Percentiles rank a stretch among this genome's conserved stretches.
These are phyloP conservation scores for Ogataea nonfermentans DNA, from an alignment of 805 yeast genomes.

Conservation along the genomic window DNA sequence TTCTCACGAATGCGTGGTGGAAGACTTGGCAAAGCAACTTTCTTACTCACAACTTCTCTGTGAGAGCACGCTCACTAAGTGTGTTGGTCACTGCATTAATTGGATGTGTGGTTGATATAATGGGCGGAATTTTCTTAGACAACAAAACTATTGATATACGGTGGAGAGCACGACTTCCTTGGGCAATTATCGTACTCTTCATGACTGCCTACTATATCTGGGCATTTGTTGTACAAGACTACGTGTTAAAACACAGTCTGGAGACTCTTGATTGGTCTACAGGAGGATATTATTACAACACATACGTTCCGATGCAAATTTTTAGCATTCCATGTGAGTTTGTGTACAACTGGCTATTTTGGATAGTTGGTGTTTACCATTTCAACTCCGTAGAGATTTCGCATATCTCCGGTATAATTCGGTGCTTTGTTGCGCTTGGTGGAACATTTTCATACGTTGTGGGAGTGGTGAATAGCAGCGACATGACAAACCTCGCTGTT, in stretches of 20 bases:
- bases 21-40: constrained; percentile 26
- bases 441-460: constrained; percentile 20
- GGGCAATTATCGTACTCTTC: constrained; percentile 13
- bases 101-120: constrained; percentile 20
- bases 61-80: constrained; percentile 27
- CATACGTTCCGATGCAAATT: constrained; percentile 25
- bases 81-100: constrained; percentile 26
- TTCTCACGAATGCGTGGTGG: constrained; percentile 22
- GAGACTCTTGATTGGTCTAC: constrained; percentile 23
- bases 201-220: constrained; percentile 22
- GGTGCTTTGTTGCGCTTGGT: constrained; percentile 28
- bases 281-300: constrained; percentile 14
- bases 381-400: constrained; percentile 22
- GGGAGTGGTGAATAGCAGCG: constrained; percentile 25
- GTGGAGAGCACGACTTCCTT: constrained; percentile 18
- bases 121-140: constrained; percentile 22
- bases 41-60: constrained; percentile 27
- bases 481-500: constrained; percentile 27
- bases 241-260: constrained; percentile 7
- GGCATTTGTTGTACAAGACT: constrained; percentile 17
- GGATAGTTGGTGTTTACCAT: constrained; percentile 26
- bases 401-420: constrained; percentile 23
- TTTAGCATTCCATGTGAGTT: constrained; percentile 26
- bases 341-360: constrained; percentile 27
- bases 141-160: constrained; percentile 11